Evolutionary conservation across 768 basidiomycete genomes (phyloP).

Genomic region (Rhizopogon rudus): DNA sequence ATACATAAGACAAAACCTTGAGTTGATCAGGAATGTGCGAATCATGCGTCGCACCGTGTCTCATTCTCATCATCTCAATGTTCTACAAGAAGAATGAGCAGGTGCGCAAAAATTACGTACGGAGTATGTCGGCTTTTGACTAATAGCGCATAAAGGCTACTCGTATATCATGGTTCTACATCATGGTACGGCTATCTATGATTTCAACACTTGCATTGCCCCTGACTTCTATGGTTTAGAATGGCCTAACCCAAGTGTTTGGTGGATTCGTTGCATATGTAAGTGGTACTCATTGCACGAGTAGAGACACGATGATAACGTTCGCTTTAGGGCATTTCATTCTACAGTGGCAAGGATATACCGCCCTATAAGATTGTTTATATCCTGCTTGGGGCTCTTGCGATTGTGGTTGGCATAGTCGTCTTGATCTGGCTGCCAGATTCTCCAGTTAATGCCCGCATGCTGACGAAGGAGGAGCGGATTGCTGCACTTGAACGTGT

Average conservation of each 20-base stretch:
- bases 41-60: constrained; percentile 56
- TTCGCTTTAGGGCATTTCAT: constrained; percentile 45
- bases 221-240: constrained; percentile 28
- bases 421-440: constrained; percentile 62
- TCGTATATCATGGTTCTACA: constrained; percentile 62
- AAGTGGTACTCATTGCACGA: constrained; percentile 7
- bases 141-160: constrained; percentile 33
- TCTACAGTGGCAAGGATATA: constrained; percentile 40
- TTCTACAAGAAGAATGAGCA: constrained; percentile 70
- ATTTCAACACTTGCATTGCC: neutral
- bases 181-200: constrained; percentile 40
- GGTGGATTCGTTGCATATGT: constrained; percentile 65
- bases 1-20: neutral
- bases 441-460: constrained; percentile 55
- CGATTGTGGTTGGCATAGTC: constrained; percentile 50
- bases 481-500: constrained; percentile 62
- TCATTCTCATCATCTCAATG: constrained; percentile 61
- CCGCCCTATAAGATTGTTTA: constrained; percentile 62
- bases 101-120: constrained; percentile 17
- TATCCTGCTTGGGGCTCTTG: constrained; percentile 53
- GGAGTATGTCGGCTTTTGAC: neutral
- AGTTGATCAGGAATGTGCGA: constrained; percentile 54
- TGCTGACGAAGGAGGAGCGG: constrained; percentile 54
- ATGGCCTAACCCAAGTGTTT: constrained; percentile 53
- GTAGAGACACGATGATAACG: neutral